Percentiles rank a stretch among this genome's conserved stretches.
Conservation (phyloP, 257 asterid genomes). For the Salvia miltiorrhiza region DNA sequence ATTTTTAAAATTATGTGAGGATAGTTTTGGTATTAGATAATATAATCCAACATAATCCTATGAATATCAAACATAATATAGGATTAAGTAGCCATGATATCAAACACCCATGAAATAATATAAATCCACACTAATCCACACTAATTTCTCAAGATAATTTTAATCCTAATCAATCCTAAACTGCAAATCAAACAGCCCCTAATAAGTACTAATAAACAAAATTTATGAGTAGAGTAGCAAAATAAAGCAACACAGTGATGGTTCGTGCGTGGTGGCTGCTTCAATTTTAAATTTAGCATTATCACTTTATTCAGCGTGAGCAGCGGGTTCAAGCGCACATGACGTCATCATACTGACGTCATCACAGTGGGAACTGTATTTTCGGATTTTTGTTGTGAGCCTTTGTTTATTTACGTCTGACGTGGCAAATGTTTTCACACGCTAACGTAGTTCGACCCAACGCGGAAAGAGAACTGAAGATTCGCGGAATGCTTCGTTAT, state of each 20-base stretch:
- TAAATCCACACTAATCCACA: no score
- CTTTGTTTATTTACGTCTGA: background rate
- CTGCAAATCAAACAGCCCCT: no score
- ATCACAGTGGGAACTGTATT: background rate
- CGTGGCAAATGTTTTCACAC: background rate
- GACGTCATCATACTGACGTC: background rate
- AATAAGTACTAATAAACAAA: no score
- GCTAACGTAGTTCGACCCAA: background rate
- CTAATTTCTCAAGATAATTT: no score
- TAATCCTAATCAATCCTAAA: no score
- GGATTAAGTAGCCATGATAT: no score
- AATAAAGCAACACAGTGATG: background rate
- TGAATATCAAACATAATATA: no score
- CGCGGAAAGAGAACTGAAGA: constrained; percentile 51
- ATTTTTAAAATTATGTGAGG: no score
- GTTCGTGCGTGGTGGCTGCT: background rate
- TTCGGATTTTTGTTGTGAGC: background rate
- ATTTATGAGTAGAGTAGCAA: no score
- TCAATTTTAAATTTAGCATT: background rate
- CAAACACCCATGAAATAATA: no score
- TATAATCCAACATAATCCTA: no score
- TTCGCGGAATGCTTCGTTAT: constrained; percentile 25
- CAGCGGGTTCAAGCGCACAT: background rate
- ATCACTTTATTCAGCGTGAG: background rate
- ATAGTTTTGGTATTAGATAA: no score